These are phyloP conservation scores for Geotrichum klebahnii DNA, from an alignment of 1,139 yeast genomes.

Conservation along the genomic window DNA sequence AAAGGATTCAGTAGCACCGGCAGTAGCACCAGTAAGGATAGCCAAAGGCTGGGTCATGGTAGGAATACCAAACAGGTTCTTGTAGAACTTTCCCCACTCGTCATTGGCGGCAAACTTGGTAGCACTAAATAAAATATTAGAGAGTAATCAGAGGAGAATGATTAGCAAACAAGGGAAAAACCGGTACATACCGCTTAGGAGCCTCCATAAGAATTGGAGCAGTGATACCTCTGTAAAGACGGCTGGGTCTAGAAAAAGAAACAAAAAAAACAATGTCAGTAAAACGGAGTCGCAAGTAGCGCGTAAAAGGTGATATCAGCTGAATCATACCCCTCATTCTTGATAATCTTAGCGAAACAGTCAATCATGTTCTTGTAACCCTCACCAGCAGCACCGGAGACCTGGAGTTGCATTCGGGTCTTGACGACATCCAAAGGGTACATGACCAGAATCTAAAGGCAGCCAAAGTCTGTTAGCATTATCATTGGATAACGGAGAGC, in stretches of 20 bases:
- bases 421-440: conserved; percentile 97
- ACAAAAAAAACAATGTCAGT: not conserved
- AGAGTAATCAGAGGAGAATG: conserved; percentile 36
- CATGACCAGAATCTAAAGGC: conserved; percentile 71
- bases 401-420: conserved; percentile 91
- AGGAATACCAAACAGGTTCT: conserved; percentile 61
- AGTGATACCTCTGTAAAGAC: conserved; percentile 85
- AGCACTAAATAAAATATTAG: conserved; percentile 44
- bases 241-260: conserved; percentile 46
- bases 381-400: conserved; percentile 48
- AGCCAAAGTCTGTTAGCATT: not conserved
- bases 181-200: conserved; percentile 56
- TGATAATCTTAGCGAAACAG: conserved; percentile 75
- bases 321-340: conserved; percentile 63
- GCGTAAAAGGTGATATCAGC: not conserved
- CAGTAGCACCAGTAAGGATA: conserved; percentile 91
- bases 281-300: not conserved
- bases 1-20: conserved; percentile 94
- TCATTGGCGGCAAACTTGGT: conserved; percentile 98
- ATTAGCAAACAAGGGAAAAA: not conserved
- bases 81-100: conserved; percentile 89
- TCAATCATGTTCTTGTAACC: conserved; percentile 80
- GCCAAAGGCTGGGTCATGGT: conserved; percentile 79
- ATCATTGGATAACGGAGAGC: not conserved
- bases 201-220: conserved; percentile 99